These are phyloP conservation scores for Fraxinus dipetala DNA, from an alignment of 305 asterid genomes.

Conservation along the genomic window DNA sequence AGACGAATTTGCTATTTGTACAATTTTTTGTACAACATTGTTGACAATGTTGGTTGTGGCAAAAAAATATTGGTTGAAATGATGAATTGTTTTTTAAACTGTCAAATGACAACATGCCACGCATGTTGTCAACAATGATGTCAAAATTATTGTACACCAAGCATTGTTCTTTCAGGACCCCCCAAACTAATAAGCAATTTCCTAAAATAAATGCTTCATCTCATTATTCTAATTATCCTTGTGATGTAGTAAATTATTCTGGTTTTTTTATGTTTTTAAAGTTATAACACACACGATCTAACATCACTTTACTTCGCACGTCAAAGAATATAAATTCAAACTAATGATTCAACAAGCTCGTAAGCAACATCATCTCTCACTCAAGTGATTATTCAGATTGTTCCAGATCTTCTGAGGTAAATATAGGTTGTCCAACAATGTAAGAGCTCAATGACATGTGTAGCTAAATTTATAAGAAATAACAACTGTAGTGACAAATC, in stretches of 20 bases:
- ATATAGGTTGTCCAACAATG: background rate
- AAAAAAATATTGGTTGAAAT: no score
- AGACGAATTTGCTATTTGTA: no score
- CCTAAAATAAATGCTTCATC: background rate
- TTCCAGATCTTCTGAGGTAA: background rate
- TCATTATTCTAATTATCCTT: background rate
- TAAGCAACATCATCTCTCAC: background rate
- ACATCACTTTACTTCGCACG: background rate
- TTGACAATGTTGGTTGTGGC: no score
- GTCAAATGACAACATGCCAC: no score
- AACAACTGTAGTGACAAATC: background rate
- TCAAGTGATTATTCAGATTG: background rate
- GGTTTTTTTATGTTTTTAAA: background rate
- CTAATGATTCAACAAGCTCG: background rate
- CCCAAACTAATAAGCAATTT: background rate
- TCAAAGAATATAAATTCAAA: background rate
- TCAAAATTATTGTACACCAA: no score
- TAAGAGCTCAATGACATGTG: background rate
- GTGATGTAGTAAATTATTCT: background rate
- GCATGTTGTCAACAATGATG: no score
- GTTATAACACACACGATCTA: background rate
- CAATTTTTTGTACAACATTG: no score
- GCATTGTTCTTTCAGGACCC: background rate
- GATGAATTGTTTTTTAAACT: no score
- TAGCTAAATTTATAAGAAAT: background rate